Base-by-base conservation (phyloP, 2,329 filamentous ascomycete species). In the Neopestalotiopsis sp. region DNA sequence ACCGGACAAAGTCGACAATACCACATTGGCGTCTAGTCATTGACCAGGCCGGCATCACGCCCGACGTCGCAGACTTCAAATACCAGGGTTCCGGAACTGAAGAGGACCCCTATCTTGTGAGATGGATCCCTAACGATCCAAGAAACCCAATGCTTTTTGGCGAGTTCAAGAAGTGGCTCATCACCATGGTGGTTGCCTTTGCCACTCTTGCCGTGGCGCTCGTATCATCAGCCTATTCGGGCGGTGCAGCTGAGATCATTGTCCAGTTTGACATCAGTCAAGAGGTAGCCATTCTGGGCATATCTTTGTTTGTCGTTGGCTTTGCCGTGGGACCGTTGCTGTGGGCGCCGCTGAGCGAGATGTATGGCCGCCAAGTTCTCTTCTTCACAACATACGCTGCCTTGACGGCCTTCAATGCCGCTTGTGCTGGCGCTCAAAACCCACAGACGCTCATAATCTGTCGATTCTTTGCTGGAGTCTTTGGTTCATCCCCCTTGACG, bases 271-370 rank as follows among this genome's bases (percentile, higher is more conserved):
- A 34, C 12, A n/a, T 34, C 12, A 61, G 28, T 14, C 12, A 38
- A 13, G n/a, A 10, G 12, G 28, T 61, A 17, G 58, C 58, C 17
- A 61, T 61, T n/a, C 10, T 61, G 30, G 58, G 58, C 7, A 38
- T 61, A 10, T 28, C 32, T 2, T 14, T 61, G 24, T 34, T 13
- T 13, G 24, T 34, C 24, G 24, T 28, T 28, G 91, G 91, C 24
- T 89, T 89, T 69, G 87, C 86, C 56, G 84, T 83, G 3, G 84
- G 83, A 1, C 85, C 84, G 2, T 78, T 86, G 10, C 78, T 86
- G 32, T 17, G 59, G 2, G 61, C 32, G 38, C 67, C 67, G 9
- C 52, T 68, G 28, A 59, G 45, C 14, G 67, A 65, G 49, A 49
- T 65, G 7, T 65, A 65, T 38, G 61, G 85, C 0, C 76, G 86